phyloP scores from a whole-genome alignment of 345 rosid species.

The Salix arbutifolia region DNA sequence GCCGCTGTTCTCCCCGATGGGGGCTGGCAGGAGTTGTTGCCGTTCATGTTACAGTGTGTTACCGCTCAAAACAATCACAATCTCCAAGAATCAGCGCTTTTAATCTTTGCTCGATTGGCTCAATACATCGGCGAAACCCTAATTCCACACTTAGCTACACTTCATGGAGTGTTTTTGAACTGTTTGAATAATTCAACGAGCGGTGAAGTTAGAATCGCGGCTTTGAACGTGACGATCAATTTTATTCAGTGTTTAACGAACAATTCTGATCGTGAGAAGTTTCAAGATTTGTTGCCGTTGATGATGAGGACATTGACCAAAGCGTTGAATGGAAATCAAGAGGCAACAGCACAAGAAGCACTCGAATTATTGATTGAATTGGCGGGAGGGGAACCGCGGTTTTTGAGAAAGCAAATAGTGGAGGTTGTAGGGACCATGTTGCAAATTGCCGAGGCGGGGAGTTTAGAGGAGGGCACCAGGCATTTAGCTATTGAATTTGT shows the following conservation, averaged over 20 bases:
- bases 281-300: slow-evolving; percentile 86
- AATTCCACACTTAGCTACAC: slow-evolving; percentile 63
- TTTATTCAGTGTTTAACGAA: slow-evolving; percentile 69
- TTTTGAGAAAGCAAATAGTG: slow-evolving; percentile 74
- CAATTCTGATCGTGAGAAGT: slow-evolving; percentile 71
- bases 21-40: slow-evolving; percentile 92
- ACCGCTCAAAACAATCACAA: slow-evolving; percentile 52
- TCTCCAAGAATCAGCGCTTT: slow-evolving; percentile 81
- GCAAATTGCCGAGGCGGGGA: slow-evolving; percentile 93
- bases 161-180: slow-evolving; percentile 68
- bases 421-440: slow-evolving; percentile 91
- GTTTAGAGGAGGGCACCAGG: slow-evolving; percentile 85
- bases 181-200: slow-evolving; percentile 50
- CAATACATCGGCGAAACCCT: slow-evolving; percentile 76
- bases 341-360: slow-evolving; percentile 91
- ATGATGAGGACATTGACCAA: slow-evolving; percentile 90
- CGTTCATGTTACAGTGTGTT: slow-evolving; percentile 90
- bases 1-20: slow-evolving; percentile 64
- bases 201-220: slow-evolving; percentile 83
- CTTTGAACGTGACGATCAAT: slow-evolving; percentile 78
- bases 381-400: slow-evolving; percentile 91
- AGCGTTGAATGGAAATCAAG: slow-evolving; percentile 72
- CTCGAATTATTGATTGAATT: slow-evolving; percentile 83
- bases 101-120: slow-evolving; percentile 77
- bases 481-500: slow-evolving; percentile 93